Evolutionary conservation across 1,284 basidiomycete genomes (phyloP).

Genomic region (Rhodotorula sp.): DNA sequence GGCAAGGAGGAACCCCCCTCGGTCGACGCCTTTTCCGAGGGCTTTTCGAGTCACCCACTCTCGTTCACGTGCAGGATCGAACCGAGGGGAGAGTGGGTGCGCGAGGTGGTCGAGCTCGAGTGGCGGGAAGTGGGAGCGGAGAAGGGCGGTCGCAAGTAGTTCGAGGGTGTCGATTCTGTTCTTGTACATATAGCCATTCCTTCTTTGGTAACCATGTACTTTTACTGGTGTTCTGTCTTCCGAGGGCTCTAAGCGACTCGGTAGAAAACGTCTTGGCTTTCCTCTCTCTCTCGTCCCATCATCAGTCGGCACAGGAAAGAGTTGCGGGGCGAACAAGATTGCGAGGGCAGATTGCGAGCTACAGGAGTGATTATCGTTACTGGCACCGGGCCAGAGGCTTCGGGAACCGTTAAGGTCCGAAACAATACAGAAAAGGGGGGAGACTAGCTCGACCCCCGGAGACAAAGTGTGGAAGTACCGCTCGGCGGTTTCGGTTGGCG

Average conservation of each 20-base stretch:
- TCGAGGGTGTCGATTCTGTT: no score
- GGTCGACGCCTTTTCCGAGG: constrained; percentile 41
- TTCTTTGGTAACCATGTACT: neutral
- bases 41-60: constrained; percentile 42
- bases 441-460: neutral
- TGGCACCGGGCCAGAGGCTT: neutral
- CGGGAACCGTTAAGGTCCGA: neutral
- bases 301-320: no score
- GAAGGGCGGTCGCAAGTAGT: neutral
- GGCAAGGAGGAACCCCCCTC: constrained; percentile 21
- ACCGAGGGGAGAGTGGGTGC: constrained; percentile 27
- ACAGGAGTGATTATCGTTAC: no score
- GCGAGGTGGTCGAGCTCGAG: constrained; percentile 15
- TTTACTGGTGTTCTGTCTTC: neutral
- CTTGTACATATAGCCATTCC: neutral
- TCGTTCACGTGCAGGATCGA: constrained; percentile 34
- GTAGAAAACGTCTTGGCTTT: no score
- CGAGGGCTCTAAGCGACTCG: no score
- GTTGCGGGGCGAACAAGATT: no score
- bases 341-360: neutral
- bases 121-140: neutral
- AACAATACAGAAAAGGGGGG: no score
- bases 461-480: neutral
- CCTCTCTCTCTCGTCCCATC: no score
- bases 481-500: neutral